Evolutionary conservation across 2,329 filamentous ascomycete species (phyloP).

Genomic region (Xylaria sp.): DNA sequence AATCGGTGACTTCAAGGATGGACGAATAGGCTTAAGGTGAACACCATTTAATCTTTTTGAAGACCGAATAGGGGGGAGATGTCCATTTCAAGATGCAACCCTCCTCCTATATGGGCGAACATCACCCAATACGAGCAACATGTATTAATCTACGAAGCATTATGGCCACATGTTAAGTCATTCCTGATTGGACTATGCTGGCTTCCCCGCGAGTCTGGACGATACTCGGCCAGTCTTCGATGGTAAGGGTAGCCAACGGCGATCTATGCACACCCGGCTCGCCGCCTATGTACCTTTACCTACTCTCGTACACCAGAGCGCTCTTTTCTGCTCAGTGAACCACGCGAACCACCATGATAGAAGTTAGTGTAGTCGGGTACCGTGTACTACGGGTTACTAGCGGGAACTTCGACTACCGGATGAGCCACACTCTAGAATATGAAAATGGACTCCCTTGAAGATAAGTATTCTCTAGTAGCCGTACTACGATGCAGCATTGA

Average conservation of each 20-base stretch:
- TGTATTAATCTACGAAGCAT: slow-evolving; percentile 31
- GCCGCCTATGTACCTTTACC: background rate
- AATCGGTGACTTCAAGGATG: slow-evolving; percentile 30
- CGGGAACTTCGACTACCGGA: background rate
- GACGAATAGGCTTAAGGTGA: slow-evolving; percentile 38
- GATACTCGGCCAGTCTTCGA: slow-evolving; percentile 36
- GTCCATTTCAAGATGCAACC: slow-evolving; percentile 40
- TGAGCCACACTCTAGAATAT: background rate
- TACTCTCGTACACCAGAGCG: background rate
- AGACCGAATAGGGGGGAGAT: slow-evolving; percentile 40
- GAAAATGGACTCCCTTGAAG: background rate
- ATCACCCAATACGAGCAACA: slow-evolving; percentile 26
- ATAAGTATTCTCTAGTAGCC: background rate
- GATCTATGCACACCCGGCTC: slow-evolving; percentile 13
- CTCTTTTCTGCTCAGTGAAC: background rate
- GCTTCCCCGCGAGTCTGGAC: slow-evolving; percentile 31
- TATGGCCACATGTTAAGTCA: slow-evolving; percentile 29
- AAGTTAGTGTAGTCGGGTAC: background rate
- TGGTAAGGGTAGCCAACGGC: slow-evolving; percentile 27
- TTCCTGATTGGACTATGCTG: slow-evolving; percentile 26
- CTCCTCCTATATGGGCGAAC: slow-evolving; percentile 36
- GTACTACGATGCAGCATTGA: slow-evolving; percentile 4
- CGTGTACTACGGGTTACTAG: slow-evolving; percentile 2
- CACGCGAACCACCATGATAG: background rate
- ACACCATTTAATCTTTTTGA: slow-evolving; percentile 35